Evolutionary conservation across 1,139 yeast species (phyloP).

Genomic region (Suzukiozyma palmioleophila): DNA sequence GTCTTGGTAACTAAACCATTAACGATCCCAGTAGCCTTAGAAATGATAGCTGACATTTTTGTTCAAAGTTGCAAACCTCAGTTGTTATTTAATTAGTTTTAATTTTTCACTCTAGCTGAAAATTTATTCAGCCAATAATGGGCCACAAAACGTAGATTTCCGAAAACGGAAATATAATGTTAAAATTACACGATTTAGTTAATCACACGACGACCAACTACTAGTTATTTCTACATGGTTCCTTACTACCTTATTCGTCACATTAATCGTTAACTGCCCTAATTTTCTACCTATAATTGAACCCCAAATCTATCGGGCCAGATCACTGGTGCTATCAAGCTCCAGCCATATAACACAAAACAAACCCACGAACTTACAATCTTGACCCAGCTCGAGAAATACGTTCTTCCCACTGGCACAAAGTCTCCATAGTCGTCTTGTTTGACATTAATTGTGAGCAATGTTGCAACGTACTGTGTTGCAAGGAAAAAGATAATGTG

Average conservation of each 20-base stretch:
- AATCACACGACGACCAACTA: no score
- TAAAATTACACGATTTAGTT: no score
- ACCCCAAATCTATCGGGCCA: slow-evolving; percentile 82
- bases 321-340: slow-evolving; percentile 80
- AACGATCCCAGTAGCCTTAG: slow-evolving; percentile 44
- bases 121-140: slow-evolving; percentile 14
- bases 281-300: slow-evolving; percentile 14
- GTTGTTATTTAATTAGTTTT: slow-evolving; percentile 2
- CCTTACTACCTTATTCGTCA: no score
- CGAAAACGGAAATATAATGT: slow-evolving; percentile 14
- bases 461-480: slow-evolving; percentile 94
- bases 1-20: slow-evolving; percentile 35
- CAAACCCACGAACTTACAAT: slow-evolving; percentile 92
- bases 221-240: no score
- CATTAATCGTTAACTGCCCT: no score
- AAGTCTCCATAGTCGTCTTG: slow-evolving; percentile 84
- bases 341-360: slow-evolving; percentile 83
- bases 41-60: slow-evolving; percentile 45
- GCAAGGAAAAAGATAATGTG: slow-evolving; percentile 92
- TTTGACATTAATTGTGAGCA: slow-evolving; percentile 86
- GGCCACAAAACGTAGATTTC: slow-evolving; percentile 15
- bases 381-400: slow-evolving; percentile 93
- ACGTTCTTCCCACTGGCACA: slow-evolving; percentile 95
- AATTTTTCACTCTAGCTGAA: slow-evolving; percentile 3
- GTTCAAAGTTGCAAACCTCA: slow-evolving; percentile 1